Percentiles rank a stretch among this genome's conserved stretches.
Conservation (phyloP, 202 grass and related monocot genomes). For the Hordeum pubiflorum region DNA sequence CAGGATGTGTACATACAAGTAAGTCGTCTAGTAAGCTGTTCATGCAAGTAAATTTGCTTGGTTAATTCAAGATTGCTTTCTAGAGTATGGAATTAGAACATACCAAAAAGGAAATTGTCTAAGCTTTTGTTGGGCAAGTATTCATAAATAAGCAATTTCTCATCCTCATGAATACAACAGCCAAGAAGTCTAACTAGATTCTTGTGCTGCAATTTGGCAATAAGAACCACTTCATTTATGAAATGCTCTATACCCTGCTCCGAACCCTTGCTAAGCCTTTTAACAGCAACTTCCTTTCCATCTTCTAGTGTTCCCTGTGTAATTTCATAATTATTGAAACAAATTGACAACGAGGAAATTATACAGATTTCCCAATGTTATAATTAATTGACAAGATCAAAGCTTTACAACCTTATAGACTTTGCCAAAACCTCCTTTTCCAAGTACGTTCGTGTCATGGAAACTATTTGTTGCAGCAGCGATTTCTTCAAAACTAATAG, state of each 20-base stretch:
- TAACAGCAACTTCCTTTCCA: neutral
- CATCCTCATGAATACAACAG: neutral
- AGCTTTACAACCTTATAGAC: constrained; percentile 30
- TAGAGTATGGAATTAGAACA: neutral
- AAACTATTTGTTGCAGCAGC: constrained; percentile 8
- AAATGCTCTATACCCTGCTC: constrained; percentile 9
- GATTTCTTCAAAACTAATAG: constrained; percentile 1
- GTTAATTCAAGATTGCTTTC: neutral
- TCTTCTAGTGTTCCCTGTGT: neutral
- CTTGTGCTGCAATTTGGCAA: constrained; percentile 13
- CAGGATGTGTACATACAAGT: neutral
- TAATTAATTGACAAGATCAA: neutral
- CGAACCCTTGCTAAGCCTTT: neutral
- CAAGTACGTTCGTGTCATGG: neutral
- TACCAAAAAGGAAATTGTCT: constrained; percentile 5
- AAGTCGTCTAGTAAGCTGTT: neutral
- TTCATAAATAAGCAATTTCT: constrained; percentile 4
- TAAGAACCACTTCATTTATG: constrained; percentile 18
- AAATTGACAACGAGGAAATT: neutral
- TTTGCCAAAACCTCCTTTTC: constrained; percentile 37
- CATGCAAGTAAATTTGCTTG: neutral
- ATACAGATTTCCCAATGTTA: neutral
- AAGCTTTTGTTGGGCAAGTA: neutral
- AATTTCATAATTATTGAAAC: neutral
- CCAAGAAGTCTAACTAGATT: constrained; percentile 11